Conservation (phyloP, 1,139 yeast species). For the Yamadazyma kanchanaburiensis region DNA sequence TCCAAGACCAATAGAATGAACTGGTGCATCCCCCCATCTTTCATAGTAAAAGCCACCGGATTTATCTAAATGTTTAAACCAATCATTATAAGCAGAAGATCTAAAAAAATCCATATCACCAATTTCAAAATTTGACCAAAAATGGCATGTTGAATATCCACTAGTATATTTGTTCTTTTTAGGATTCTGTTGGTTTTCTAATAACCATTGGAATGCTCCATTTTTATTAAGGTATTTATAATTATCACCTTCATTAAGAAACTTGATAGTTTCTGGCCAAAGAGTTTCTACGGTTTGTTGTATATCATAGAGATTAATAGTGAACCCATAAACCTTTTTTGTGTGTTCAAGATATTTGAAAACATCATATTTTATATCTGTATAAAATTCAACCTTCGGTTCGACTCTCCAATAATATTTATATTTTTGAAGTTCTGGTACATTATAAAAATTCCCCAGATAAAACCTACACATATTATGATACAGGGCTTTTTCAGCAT, state of each 20-base stretch:
- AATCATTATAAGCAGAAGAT: conserved; percentile 58
- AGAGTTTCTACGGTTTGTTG: conserved; percentile 58
- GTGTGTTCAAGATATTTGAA: conserved; percentile 70
- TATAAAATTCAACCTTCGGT: conserved; percentile 67
- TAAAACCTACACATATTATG: conserved; percentile 71
- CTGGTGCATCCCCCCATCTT: conserved; percentile 93
- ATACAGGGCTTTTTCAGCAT: conserved; percentile 61
- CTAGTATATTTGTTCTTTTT: conserved; percentile 47
- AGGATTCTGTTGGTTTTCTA: conserved; percentile 64
- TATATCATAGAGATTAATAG: conserved; percentile 64
- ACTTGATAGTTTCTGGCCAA: conserved; percentile 69
- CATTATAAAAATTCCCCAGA: conserved; percentile 59
- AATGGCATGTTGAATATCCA: conserved; percentile 83
- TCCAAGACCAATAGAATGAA: conserved; percentile 72
- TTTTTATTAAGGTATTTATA: conserved; percentile 53
- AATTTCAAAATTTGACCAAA: conserved; percentile 85
- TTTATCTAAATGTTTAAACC: conserved; percentile 62
- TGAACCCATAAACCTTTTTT: conserved; percentile 66
- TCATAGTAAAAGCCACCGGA: conserved; percentile 83
- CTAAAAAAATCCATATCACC: conserved; percentile 80
- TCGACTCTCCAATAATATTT: conserved; percentile 78
- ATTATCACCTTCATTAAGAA: conserved; percentile 53
- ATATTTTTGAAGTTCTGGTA: conserved; percentile 51
- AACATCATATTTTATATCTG: conserved; percentile 70
- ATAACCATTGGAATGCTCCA: conserved; percentile 70